Percentiles rank a stretch among this genome's conserved stretches.
phyloP scores from a whole-genome alignment of 2,329 filamentous ascomycete genomes.

The Fusarium newnesense region DNA sequence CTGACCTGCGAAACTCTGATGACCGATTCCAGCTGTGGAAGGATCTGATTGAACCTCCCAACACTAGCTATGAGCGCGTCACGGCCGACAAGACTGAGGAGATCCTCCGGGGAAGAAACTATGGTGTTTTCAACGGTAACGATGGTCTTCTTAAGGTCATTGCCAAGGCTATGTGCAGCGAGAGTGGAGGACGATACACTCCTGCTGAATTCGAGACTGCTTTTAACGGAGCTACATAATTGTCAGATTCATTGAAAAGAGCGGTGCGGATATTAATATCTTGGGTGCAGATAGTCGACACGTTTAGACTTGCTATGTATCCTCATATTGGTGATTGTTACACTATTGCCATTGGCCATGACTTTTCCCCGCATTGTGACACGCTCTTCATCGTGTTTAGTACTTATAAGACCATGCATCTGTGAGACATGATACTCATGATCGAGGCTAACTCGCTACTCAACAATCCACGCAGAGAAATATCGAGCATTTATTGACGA shows the following conservation, averaged over 20 bases:
- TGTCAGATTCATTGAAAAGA: accelerated
- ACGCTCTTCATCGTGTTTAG: no score
- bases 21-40: slow-evolving; percentile 18
- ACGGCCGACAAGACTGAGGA: not conserved
- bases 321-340: no score
- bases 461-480: no score
- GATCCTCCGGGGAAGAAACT: not conserved
- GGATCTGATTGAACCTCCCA: slow-evolving; percentile 8
- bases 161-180: slow-evolving; percentile 13
- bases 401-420: no score
- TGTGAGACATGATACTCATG: no score
- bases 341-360: no score
- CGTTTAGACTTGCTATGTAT: not conserved
- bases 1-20: not conserved
- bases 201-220: slow-evolving; percentile 1
- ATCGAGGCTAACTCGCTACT: no score
- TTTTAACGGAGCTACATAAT: slow-evolving; percentile 4
- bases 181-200: slow-evolving; percentile 1
- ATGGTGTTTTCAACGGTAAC: slow-evolving; percentile 6
- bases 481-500: not conserved
- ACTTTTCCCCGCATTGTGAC: no score
- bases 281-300: not conserved
- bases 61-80: not conserved
- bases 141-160: slow-evolving; percentile 15
- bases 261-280: accelerated